Evolutionary conservation across 108 stramenopile species (phyloP), one percentile per base, ranked within the genome.

Genomic region (Nitzschia inconspicua): DNA sequence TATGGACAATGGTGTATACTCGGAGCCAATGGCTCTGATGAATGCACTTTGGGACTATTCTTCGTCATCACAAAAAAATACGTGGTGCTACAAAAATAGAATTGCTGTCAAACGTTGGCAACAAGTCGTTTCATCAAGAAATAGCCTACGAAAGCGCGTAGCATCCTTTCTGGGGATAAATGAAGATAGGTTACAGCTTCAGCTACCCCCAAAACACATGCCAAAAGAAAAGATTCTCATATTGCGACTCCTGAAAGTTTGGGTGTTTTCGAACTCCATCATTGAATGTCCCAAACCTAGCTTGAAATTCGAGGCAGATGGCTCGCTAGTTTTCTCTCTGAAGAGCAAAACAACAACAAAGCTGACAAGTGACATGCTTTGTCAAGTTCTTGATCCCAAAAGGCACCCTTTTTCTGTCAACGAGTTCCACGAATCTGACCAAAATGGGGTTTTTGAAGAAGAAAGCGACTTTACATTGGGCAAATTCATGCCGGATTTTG

Each of bases 231-330:
- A 93, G 63, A 0, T 89, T 10, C 67, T 55, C 1, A 59, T 87
- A 10, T 62, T 93, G 9, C 72, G 86, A 16, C 56, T 86, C 35
- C 48, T 93, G 2, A 76, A 85, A 39, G 77, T 77, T 0, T 93
- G 91, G 91, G 63, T 88, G 9, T 89, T 93, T 44, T 53, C 76
- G 16, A 84, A 93, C 48, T 70, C 80, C 6, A 73, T 92, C n/a
- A 68, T 83, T 42, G 70, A 87, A 31, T 65, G 47, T 28, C 29
- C 43, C 9, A 60, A 59, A 44, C 54, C 31, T 0, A 60, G 66
- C 16, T 23, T 60, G 14, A 49, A 55, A 18, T 32, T 18, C 26
- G 25, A 16, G n/a, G 23, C 29, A 24, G 70, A 59, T 26, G 68
- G 53, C 7, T 24, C 65, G 47, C 44, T 73, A 10, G 58, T 60